phyloP scores from a whole-genome alignment of 2,329 filamentous ascomycete genomes.

The Stachybotrys echinatus region DNA sequence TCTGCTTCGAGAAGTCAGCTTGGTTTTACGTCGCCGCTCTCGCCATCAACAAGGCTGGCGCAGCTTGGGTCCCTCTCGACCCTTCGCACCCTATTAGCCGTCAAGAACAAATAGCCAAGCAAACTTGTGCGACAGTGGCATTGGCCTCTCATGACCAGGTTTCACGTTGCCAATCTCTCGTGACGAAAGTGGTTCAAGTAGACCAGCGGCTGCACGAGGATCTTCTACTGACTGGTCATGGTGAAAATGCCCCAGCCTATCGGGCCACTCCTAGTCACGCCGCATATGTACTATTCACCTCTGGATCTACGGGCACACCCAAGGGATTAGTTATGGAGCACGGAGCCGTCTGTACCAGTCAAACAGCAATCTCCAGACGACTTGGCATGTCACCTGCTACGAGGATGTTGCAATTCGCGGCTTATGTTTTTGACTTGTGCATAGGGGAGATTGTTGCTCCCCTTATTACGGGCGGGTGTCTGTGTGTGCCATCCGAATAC shows the following conservation, averaged over 20 bases:
- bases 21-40: conserved; percentile 16
- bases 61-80: conserved; percentile 24
- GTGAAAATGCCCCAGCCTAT: background rate
- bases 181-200: background rate
- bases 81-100: conserved; percentile 26
- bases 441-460: conserved; percentile 7
- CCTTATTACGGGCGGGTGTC: conserved; percentile 10
- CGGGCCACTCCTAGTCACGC: background rate
- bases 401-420: conserved; percentile 7
- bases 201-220: no score
- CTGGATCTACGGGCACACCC: conserved; percentile 10
- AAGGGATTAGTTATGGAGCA: conserved; percentile 13
- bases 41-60: conserved; percentile 23
- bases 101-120: conserved; percentile 6
- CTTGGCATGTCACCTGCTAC: background rate
- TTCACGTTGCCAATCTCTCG: background rate
- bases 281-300: conserved; percentile 12
- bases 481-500: conserved; percentile 16
- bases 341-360: conserved; percentile 2
- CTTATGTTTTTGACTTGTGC: conserved; percentile 8
- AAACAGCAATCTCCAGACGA: background rate
- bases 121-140: conserved; percentile 3
- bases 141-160: background rate
- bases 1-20: conserved; percentile 17
- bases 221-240: background rate